Evolutionary conservation across 805 yeast genomes (phyloP).

Genomic region (Candida loeiensis): DNA sequence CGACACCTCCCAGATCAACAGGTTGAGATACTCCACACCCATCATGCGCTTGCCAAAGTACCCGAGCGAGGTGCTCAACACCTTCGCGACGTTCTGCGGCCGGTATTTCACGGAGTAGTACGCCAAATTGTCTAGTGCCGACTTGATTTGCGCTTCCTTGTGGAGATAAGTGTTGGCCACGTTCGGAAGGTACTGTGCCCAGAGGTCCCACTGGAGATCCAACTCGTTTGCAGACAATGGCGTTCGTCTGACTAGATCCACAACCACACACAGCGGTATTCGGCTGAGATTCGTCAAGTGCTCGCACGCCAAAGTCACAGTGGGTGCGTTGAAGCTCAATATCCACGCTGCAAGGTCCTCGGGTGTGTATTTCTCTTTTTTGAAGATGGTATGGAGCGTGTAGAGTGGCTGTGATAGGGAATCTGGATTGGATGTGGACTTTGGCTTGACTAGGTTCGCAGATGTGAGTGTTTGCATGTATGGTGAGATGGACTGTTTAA

Average conservation of each 20-base stretch:
- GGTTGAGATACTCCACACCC: slow-evolving; percentile 17
- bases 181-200: slow-evolving; percentile 25
- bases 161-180: slow-evolving; percentile 22
- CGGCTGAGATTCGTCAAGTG: slow-evolving; percentile 24
- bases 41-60: slow-evolving; percentile 2
- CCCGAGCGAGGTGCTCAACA: slow-evolving; percentile 1
- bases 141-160: slow-evolving; percentile 17
- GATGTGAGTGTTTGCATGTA: no score
- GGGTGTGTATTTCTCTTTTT: slow-evolving; percentile 1
- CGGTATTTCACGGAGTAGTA: slow-evolving; percentile 18
- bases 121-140: slow-evolving; percentile 25
- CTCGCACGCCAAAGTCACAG: slow-evolving; percentile 30
- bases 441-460: no score
- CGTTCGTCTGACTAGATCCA: slow-evolving; percentile 37
- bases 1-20: slow-evolving; percentile 25
- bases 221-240: slow-evolving; percentile 31
- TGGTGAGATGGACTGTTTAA: no score
- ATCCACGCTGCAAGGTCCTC: slow-evolving; percentile 25
- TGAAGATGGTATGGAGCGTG: not conserved
- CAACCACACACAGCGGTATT: slow-evolving; percentile 38
- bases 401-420: not conserved
- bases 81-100: slow-evolving; percentile 1
- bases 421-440: no score
- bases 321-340: slow-evolving; percentile 26
- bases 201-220: slow-evolving; percentile 34